phyloP scores from a whole-genome alignment of 2,329 filamentous ascomycete species.

The Aphanocladium album region DNA sequence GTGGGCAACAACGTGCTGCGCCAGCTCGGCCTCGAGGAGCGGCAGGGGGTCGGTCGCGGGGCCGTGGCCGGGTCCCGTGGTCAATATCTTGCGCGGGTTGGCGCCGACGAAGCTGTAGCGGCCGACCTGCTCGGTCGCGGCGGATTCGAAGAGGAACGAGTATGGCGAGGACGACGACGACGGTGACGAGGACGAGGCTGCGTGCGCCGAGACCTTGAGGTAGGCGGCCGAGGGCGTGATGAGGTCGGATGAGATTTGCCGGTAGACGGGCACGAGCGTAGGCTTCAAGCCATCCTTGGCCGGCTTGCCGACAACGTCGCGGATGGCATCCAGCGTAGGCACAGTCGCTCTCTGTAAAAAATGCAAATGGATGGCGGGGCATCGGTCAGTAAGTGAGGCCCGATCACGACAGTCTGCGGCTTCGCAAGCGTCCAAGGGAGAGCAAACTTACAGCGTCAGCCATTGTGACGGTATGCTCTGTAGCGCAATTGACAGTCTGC shows the following conservation, averaged over 20 bases:
- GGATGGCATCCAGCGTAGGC: slow-evolving; percentile 43
- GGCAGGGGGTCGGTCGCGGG: slow-evolving; percentile 79
- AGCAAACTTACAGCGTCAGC: slow-evolving; percentile 24
- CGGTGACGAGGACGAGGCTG: slow-evolving; percentile 34
- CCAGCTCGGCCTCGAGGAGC: slow-evolving; percentile 73
- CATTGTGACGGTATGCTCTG: slow-evolving; percentile 18
- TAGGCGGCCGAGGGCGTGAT: slow-evolving; percentile 94
- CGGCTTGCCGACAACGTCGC: slow-evolving; percentile 36
- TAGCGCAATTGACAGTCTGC: neutral
- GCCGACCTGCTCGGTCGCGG: slow-evolving; percentile 87
- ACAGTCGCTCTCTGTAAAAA: slow-evolving; percentile 36
- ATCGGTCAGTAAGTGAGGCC: slow-evolving; percentile 13
- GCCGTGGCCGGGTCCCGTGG: slow-evolving; percentile 83
- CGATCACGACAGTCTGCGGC: no score
- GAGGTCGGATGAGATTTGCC: slow-evolving; percentile 84
- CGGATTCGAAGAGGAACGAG: slow-evolving; percentile 95
- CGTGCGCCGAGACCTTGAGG: slow-evolving; percentile 78
- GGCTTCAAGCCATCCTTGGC: slow-evolving; percentile 31
- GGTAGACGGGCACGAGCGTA: slow-evolving; percentile 77
- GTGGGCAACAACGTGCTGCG: slow-evolving; percentile 71
- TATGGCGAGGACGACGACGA: slow-evolving; percentile 56
- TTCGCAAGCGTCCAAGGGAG: neutral
- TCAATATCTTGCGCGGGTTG: slow-evolving; percentile 72
- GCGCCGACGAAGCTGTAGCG: slow-evolving; percentile 94
- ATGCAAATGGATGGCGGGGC: neutral